Conservation (phyloP, 805 yeast genomes). For the Clavispora phyllophila region DNA sequence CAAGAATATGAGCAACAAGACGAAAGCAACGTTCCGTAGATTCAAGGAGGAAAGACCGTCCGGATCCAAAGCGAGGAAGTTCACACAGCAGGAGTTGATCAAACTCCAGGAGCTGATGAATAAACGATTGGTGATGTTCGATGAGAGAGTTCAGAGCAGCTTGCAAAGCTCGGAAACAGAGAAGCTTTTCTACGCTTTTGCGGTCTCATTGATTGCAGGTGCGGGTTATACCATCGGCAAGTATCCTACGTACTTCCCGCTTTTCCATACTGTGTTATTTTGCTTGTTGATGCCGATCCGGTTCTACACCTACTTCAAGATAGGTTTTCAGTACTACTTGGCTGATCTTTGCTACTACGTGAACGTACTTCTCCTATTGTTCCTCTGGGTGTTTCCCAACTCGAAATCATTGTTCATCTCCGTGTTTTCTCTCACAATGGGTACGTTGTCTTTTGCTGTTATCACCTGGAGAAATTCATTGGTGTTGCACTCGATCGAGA, state of each 20-base stretch:
- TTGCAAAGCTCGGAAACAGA: conserved; percentile 45
- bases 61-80: conserved; percentile 2
- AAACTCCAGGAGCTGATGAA: conserved; percentile 30
- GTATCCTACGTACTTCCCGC: conserved; percentile 72
- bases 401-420: conserved; percentile 71
- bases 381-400: conserved; percentile 77
- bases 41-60: conserved; percentile 18
- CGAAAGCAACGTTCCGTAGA: conserved; percentile 26
- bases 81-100: conserved; percentile 20
- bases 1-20: conserved; percentile 31
- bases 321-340: conserved; percentile 75
- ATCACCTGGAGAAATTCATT: conserved; percentile 93
- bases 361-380: conserved; percentile 61
- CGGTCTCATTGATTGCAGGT: conserved; percentile 61
- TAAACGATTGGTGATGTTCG: conserved; percentile 29
- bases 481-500: conserved; percentile 87
- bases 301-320: conserved; percentile 74
- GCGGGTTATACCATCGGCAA: conserved; percentile 76
- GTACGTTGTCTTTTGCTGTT: conserved; percentile 89
- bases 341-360: conserved; percentile 95
- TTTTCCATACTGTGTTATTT: conserved; percentile 62
- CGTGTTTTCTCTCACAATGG: conserved; percentile 82
- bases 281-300: conserved; percentile 75
- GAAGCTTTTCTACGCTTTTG: conserved; percentile 73
- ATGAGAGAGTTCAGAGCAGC: conserved; percentile 29